phyloP scores from a whole-genome alignment of 306 rosid genomes.

The Vigna hirtella region DNA sequence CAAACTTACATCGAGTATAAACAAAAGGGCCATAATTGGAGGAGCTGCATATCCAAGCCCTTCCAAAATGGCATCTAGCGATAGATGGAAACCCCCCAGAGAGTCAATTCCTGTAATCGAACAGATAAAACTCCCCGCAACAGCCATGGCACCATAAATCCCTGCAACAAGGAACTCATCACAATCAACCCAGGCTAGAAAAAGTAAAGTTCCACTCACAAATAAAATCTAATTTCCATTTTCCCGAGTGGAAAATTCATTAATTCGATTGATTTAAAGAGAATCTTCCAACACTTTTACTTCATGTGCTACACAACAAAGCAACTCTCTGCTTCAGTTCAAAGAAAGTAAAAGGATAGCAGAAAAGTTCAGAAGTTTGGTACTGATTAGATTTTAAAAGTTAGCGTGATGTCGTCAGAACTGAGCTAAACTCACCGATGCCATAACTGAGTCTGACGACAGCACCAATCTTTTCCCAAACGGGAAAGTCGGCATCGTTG shows the following conservation, averaged over 20 bases:
- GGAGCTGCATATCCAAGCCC: constrained; percentile 96
- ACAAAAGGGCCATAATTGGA: constrained; percentile 94
- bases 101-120: constrained; percentile 85
- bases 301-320: background rate
- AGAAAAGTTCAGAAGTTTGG: background rate
- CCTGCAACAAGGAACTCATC: constrained; percentile 55
- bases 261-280: constrained; percentile 8
- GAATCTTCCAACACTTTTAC: constrained; percentile 4
- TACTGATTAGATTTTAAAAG: background rate
- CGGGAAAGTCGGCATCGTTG: constrained; percentile 79
- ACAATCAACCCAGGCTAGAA: background rate
- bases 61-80: constrained; percentile 78
- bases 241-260: background rate
- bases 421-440: constrained; percentile 60
- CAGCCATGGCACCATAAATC: constrained; percentile 94
- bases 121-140: constrained; percentile 88
- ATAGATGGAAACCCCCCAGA: constrained; percentile 82
- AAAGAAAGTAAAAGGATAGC: constrained; percentile 27
- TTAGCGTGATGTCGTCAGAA: background rate
- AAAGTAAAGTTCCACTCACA: constrained; percentile 25
- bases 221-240: background rate
- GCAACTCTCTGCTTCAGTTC: background rate
- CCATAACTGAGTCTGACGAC: constrained; percentile 92
- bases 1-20: constrained; percentile 83
- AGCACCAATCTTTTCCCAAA: constrained; percentile 95